These are phyloP conservation scores for Proliferodiscus dingleyae DNA, from an alignment of 2,329 filamentous ascomycete species.

Conservation along the genomic window DNA sequence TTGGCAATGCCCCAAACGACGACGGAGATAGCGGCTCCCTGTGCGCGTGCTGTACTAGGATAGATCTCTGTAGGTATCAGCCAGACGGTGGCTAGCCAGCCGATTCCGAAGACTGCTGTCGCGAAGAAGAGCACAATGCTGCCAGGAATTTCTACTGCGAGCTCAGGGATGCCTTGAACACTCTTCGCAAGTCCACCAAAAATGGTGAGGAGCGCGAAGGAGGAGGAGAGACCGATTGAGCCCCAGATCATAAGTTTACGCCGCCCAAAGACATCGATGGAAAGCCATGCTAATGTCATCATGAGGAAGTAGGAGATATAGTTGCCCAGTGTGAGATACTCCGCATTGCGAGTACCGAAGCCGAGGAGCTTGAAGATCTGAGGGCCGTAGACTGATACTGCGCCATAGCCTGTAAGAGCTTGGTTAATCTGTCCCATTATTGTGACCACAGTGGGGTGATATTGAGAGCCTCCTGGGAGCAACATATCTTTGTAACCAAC, in stretches of 20 bases:
- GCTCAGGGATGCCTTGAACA: conserved; percentile 34
- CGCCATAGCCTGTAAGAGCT: conserved; percentile 52
- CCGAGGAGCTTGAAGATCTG: conserved; percentile 60
- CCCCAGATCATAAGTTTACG: conserved; percentile 49
- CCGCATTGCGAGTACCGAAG: conserved; percentile 45
- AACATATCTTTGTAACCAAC: conserved; percentile 55
- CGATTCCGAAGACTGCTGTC: conserved; percentile 56
- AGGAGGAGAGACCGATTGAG: conserved; percentile 42
- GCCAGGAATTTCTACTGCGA: conserved; percentile 45
- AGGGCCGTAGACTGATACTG: conserved; percentile 57
- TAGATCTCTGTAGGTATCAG: conserved; percentile 58
- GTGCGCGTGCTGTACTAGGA: conserved; percentile 53
- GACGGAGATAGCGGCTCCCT: conserved; percentile 61
- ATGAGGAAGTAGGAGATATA: conserved; percentile 56
- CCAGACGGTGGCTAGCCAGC: conserved; percentile 56
- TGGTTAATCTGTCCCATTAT: conserved; percentile 61
- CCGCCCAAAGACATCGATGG: conserved; percentile 52
- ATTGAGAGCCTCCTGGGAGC: conserved; percentile 47
- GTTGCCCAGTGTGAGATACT: conserved; percentile 55
- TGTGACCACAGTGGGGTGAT: conserved; percentile 56
- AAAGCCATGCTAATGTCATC: conserved; percentile 57
- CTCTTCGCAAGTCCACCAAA: conserved; percentile 46
- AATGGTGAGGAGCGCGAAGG: conserved; percentile 46
- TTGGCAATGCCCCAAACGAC: conserved; percentile 55
- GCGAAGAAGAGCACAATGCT: conserved; percentile 49